Base-by-base conservation (phyloP, 1,139 yeast genomes). In the Suhomyces bokatorum region DNA sequence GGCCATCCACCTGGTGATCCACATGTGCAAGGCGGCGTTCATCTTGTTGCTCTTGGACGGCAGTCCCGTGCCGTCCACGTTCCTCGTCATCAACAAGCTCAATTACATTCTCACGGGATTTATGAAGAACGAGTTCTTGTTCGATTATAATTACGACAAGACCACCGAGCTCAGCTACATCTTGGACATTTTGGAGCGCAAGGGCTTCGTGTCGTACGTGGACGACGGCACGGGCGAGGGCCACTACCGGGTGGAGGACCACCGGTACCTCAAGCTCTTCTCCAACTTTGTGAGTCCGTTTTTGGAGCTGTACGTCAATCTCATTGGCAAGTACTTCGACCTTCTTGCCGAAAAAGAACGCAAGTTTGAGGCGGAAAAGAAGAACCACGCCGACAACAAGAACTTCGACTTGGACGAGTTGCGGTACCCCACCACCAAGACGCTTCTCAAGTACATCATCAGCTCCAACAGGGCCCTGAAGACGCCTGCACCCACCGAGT, bases 51-150 rank as follows among this genome's bases (percentile, higher is more conserved):
- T 54, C 27, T 43, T 49, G 33, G 37, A 45, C 20, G 49, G 35
- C 11, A 50, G 56, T 20, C 47, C 56, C 16, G 49, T 55, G 14
- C 17, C 32, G 16, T 40, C 45, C 27, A 45, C 45, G 16, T 57
- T 59, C 39, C 46, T 52, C 30, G 53, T 55, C 28, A 56, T 71
- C 42, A 60, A 61, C 46, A 60, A 64, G 52, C 51, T 69, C 29
- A 63, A 57, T 48, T 64, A 69, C 49, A 66, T 72, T 20, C 57
- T 73, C 39, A 70, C 74, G 1, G 71, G 73, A 2, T 65, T 73
- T 45, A 58, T 73, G 46, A 73, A 73, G 53, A 68, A 66, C 50
- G 79, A 74, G 54, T 74, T 74, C 50, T 64, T 74, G 49, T 72
- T 74, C 52, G 79, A 74, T 48, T 69, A 73, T 56, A 66, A 72